Base-by-base conservation (phyloP, 73 alveolate genomes). In the Paramecium tetraurelia region DNA sequence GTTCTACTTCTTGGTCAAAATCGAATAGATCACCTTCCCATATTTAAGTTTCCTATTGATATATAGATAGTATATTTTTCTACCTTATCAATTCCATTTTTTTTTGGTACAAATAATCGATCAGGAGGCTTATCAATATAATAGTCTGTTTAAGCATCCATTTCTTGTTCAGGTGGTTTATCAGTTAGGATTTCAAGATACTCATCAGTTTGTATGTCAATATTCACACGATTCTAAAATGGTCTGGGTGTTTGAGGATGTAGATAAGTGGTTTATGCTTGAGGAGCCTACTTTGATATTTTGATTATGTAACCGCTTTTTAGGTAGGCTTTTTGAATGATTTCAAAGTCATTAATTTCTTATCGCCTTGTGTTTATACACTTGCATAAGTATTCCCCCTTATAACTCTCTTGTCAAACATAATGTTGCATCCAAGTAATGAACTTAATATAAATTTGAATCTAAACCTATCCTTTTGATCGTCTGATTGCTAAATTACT, bases 301-400 rank as follows among this genome's bases (percentile, higher is more conserved):
- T 92, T 59, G 63, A 43, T 35, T 46, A 36, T 43, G 44, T 58
- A 92, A 70, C 87, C 29, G 95, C 80, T 92, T 92, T 85, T 63
- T 69, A 58, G 27, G 33, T 27, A 35, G 92, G 70, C 58, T 92
- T 92, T 92, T 71, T 69, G 59, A 89, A 68, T 89, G 50, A 41
- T 21, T 77, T 86, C 40, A 92, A 24, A 27, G 93, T 84, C 59
- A 72, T 70, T 88, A 86, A 71, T 92, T 93, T 70, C 43, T 89
- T 95, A 92, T 97, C 98, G 85, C 94, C 94, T 94, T 97, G 14
- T 59, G 93, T 96, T 70, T 95, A 96, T 96, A 96, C 93, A n/a
- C 97, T 98, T 10, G 99, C 99, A 93, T 97, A 97, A 16, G 99
- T 97, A 70, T 96, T 96, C 35, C 99, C 99, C 68, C 99, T 93